Evolutionary conservation across 2,329 filamentous ascomycete species (phyloP), one percentile per base, ranked within the genome.

Genomic region (Sordariomycetes sp.): DNA sequence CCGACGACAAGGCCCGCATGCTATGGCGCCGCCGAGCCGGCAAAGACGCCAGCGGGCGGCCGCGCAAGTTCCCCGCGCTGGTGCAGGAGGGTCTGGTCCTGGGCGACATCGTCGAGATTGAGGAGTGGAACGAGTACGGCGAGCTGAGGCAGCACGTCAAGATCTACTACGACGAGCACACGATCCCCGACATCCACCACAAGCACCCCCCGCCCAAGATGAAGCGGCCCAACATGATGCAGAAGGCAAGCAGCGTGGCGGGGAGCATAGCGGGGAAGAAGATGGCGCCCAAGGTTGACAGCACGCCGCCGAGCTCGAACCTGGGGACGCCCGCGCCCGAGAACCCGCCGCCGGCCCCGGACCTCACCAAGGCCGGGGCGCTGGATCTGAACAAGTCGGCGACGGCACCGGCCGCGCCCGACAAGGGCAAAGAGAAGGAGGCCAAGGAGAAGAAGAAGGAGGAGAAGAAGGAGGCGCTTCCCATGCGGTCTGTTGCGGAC

Each of bases 101-200:
- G 34, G 92, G 86, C 37, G 92, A 95, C 55, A 72, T 95, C 32
- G 82, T 90, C 43, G 82, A 96, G 59, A 78, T 96, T 42, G 92
- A 98, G 61, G 92, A 98, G 55, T 96, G 90, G 92, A 98, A 98
- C 65, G 92, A 98, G 58, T 95, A 93, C 59, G 87, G 87, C 59
- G 90, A 96, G 62, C 74, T 98, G 41, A 86, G 87, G 58, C 77
- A 90, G 59, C 82, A 90, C 48, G 77, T 96, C 47, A 78, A 70
- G 40, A 74, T 82, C 46, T 75, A 72, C 59, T 72, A 72, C 54
- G 74, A 79, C 60, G 73, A 78, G 45, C 64, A 63, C 48, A 76
- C 72, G 32, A 72, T 75, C 45, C 69, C 72, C 21, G 54, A 65
- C 53, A 67, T 72, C 59, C 54, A 64, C 61, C 56, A 72, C 46